These are phyloP conservation scores for Cyphellophora europaea DNA, from an alignment of 2,329 filamentous ascomycete species.

Conservation along the genomic window DNA sequence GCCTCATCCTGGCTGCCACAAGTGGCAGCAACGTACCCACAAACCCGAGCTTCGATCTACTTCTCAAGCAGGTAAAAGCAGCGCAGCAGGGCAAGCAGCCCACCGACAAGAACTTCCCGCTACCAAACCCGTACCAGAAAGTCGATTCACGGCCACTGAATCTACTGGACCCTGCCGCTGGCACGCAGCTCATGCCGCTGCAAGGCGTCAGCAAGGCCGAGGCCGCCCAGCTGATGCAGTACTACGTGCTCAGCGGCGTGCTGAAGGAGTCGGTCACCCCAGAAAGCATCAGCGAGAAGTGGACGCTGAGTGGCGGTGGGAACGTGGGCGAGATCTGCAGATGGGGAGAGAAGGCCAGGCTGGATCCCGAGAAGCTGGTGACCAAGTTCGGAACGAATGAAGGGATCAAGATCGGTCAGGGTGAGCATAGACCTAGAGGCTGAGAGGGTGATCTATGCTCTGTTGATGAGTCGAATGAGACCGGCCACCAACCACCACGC, in stretches of 20 bases:
- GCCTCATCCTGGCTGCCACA: slow-evolving; percentile 66
- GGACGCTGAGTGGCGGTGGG: slow-evolving; percentile 72
- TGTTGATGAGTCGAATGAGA: too few species aligned
- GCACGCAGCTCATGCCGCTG: slow-evolving; percentile 42
- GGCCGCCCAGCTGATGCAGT: slow-evolving; percentile 75
- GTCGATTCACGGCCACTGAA: slow-evolving; percentile 45
- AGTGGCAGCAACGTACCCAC: slow-evolving; percentile 60
- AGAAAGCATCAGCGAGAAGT: slow-evolving; percentile 65
- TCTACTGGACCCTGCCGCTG: slow-evolving; percentile 21
- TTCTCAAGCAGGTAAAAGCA: slow-evolving; percentile 44
- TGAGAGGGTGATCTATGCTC: too few species aligned
- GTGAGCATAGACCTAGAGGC: slow-evolving; percentile 1
- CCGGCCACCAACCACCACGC: too few species aligned
- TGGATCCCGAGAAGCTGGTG: slow-evolving; percentile 8
- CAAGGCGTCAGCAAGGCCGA: slow-evolving; percentile 65
- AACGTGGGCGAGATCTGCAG: slow-evolving; percentile 80
- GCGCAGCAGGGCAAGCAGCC: slow-evolving; percentile 24
- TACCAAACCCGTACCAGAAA: slow-evolving; percentile 42
- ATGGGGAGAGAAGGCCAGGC: slow-evolving; percentile 40
- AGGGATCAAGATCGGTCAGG: slow-evolving; percentile 1
- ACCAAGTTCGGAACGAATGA: slow-evolving; percentile 1
- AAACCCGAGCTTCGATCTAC: slow-evolving; percentile 59
- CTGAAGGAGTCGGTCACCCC: slow-evolving; percentile 63
- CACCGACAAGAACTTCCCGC: slow-evolving; percentile 31
- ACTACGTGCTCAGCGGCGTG: slow-evolving; percentile 81